A percentile compares a stretch with the other conserved stretches of the same genome.
Evolutionary conservation across 139 green algal genomes (phyloP).

Genomic region (Picochlorum sp.): DNA sequence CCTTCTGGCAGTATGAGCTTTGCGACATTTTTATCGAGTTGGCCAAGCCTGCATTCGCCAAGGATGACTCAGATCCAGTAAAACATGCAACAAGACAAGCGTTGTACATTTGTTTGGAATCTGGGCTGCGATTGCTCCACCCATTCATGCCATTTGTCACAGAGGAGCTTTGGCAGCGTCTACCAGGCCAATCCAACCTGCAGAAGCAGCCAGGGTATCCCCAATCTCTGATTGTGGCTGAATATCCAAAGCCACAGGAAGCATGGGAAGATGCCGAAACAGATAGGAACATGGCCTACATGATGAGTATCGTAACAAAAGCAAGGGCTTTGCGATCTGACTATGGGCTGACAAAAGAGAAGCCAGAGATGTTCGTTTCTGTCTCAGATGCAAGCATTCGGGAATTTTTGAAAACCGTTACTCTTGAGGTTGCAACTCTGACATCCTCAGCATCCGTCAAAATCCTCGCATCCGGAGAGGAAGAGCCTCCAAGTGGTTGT

Average conservation of each 20-base stretch:
- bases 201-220: not conserved
- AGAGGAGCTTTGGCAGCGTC: conserved; percentile 89
- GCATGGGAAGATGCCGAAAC: conserved; percentile 38
- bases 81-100: conserved; percentile 44
- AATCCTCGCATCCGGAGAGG: conserved; percentile 13
- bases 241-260: conserved; percentile 49
- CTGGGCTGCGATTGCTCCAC: conserved; percentile 82
- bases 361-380: conserved; percentile 58
- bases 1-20: conserved; percentile 91
- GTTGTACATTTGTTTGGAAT: conserved; percentile 77
- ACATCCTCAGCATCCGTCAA: conserved; percentile 22
- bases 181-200: conserved; percentile 37
- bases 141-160: conserved; percentile 98
- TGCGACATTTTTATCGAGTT: conserved; percentile 99
- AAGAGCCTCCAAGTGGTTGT: conserved; percentile 54
- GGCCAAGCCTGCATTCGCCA: conserved; percentile 75
- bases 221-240: conserved; percentile 72
- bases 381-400: conserved; percentile 26
- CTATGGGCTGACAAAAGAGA: conserved; percentile 76
- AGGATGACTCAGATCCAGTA: conserved; percentile 35
- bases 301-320: conserved; percentile 35
- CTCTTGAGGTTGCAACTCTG: conserved; percentile 51
- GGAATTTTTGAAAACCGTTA: conserved; percentile 25
- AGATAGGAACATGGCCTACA: conserved; percentile 59
- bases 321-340: conserved; percentile 47